Evolutionary conservation across 1,139 yeast genomes (phyloP), one percentile per base, ranked within the genome.

Genomic region (Hemisphaericaspora lyxosophila): DNA sequence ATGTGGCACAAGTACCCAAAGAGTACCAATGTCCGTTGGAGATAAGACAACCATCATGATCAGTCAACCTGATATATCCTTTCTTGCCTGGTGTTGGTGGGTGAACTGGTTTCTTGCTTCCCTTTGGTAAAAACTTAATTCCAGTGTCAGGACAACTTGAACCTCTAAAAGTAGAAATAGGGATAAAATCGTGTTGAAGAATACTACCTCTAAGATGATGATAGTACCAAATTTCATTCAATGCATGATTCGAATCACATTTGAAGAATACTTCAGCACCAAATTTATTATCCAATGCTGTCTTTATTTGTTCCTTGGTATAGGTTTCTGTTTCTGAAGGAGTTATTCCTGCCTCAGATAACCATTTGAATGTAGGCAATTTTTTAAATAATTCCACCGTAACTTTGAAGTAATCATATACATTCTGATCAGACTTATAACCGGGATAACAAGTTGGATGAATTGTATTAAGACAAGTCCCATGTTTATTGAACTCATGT

Each of bases 401-500:
- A 15, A 81, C 71, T 41, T 75, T 73, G 62, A 74, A 89, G 60
- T 82, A 92, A 59, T 90, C 96, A 44, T 84, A 83, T 9, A 87
- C 88, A 49, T 88, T 80, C 54, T 76, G 73, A 51, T 78, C 61
- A 6, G 44, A 31, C 24, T 43, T 36, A 20, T 46, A 45, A 14
- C 43, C 42, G 4, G 37, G 18, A 57, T 87, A 88, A 56, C 97
- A 92, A 2, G 58, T 48, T 3, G 95, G 88, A 38, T 75, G 75
- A 36, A 90, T 68, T 0, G 97, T 89, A 26, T 81, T 76, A 66
- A 90, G 80, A 60, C 97, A 92, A 0, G 97, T 89, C 4, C 92
- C 97, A 55, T 92, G 98, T 60, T 92, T 92, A 66, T 90, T 90
- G 71, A 78, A 92, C 62, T 92, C 98, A 59, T 92, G 97, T 20